Evolutionary conservation across 2,329 filamentous ascomycete genomes (phyloP).

Genomic region (Colletotrichum sp.): DNA sequence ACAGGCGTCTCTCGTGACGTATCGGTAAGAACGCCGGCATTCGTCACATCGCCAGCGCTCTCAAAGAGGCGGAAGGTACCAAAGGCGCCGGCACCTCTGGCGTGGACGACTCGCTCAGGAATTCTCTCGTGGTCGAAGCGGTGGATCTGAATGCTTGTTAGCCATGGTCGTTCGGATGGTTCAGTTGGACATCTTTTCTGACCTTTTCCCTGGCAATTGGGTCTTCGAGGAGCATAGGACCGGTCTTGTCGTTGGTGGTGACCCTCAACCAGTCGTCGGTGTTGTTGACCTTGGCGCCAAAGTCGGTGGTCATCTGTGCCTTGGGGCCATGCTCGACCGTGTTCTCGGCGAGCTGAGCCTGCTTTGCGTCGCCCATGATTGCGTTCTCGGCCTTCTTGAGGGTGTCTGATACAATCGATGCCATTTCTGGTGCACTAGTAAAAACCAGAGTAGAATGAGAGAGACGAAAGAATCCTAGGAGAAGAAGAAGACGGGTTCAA

Average conservation of each 20-base stretch:
- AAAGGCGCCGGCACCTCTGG: slow-evolving; percentile 62
- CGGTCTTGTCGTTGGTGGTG: slow-evolving; percentile 65
- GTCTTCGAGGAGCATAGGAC: slow-evolving; percentile 75
- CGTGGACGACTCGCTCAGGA: slow-evolving; percentile 66
- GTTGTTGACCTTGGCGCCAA: slow-evolving; percentile 74
- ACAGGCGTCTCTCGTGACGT: slow-evolving; percentile 71
- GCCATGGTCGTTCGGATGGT: background rate
- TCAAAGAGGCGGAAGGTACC: slow-evolving; percentile 53
- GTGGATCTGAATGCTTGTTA: slow-evolving; percentile 57
- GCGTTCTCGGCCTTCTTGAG: slow-evolving; percentile 44
- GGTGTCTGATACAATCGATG: slow-evolving; percentile 32
- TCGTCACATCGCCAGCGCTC: slow-evolving; percentile 67
- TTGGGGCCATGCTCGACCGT: slow-evolving; percentile 64
- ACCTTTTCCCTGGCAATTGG: slow-evolving; percentile 77
- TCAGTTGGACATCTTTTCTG: background rate
- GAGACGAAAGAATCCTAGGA: fast-evolving
- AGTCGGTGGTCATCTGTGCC: slow-evolving; percentile 75
- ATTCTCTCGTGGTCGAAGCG: slow-evolving; percentile 75
- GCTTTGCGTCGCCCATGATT: slow-evolving; percentile 58
- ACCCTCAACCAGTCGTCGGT: slow-evolving; percentile 81
- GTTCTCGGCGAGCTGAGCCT: slow-evolving; percentile 63
- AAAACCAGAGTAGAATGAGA: background rate
- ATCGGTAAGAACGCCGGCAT: slow-evolving; percentile 70
- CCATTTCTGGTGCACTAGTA: background rate
- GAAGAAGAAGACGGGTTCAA: background rate